Base-by-base conservation (phyloP, 108 stramenopile species). In the Parietichytrium sp. region DNA sequence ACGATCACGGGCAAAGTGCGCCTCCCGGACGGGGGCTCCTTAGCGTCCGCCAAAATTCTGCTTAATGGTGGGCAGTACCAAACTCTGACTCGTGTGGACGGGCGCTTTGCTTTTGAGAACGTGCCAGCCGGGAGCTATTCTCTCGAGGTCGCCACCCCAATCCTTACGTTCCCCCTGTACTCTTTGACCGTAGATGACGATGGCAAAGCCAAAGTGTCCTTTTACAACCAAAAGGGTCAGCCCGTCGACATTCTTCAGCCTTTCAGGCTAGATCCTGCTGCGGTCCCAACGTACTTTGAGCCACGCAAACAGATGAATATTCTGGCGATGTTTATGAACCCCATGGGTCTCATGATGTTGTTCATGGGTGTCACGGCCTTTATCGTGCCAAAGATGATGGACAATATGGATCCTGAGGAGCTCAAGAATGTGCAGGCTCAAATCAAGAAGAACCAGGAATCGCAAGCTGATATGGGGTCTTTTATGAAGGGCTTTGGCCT, bases 371-470 rank as follows among this genome's bases (percentile, higher is more conserved):
- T 33, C n/a, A 13, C 45, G 3, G 45, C 45, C 38, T 72, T 72
- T 25, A n/a, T 72, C 29, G 1, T 72, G 7, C 61, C 61, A n/a
- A 72, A 72, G 33, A 13, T 72, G 38, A 33, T 45, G 33, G 61
- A 72, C 23, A 42, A 42, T 1, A 72, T 72, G 61, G 61, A 72
- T 25, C 61, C 61, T 8, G 61, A 72, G 20, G 61, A 72, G 25
- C 61, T 72, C 61, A 72, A 72, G 61, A 72, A 72, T 33, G 20
- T 72, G 33, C 61, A 72, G 33, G 61, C 36, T 33, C 38, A 72
- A 10, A 72, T 72, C 38, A 16, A 25, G 12, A 72, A 72, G 42
- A n/a, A 36, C n/a, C 61, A 72, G 61, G 20, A 23, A 10, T 33
- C 36, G 15, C 61, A 72, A 1, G 38, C 61, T 6, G 61, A 72